These are phyloP conservation scores for Ascochyta clinopodiicola DNA, from an alignment of 2,329 filamentous ascomycete species.

Conservation along the genomic window DNA sequence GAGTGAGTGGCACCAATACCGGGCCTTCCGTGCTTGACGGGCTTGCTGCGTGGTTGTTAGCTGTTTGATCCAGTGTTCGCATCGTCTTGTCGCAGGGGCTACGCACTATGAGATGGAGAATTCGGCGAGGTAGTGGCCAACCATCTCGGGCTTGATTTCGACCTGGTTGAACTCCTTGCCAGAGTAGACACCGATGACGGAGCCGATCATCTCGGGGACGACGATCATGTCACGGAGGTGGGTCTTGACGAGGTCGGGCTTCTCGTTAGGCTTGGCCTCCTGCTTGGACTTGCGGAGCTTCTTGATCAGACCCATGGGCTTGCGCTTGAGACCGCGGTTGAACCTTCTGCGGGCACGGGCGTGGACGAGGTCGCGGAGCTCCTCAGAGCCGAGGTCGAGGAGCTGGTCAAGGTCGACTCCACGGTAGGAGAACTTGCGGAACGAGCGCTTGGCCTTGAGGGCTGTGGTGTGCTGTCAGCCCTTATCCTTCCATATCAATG, in stretches of 20 bases:
- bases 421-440: slow-evolving; percentile 99
- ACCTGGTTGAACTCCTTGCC: slow-evolving; percentile 99
- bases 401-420: slow-evolving; percentile 99
- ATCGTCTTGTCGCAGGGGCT: background rate
- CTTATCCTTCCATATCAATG: slow-evolving; percentile 19
- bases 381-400: slow-evolving; percentile 96
- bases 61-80: slow-evolving; percentile 1
- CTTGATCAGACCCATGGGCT: slow-evolving; percentile 99
- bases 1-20: slow-evolving; percentile 99
- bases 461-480: slow-evolving; percentile 60
- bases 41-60: slow-evolving; percentile 74
- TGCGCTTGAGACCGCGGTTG: slow-evolving; percentile 99
- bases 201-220: slow-evolving; percentile 99
- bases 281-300: slow-evolving; percentile 91
- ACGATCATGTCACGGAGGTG: slow-evolving; percentile 99
- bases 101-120: slow-evolving; percentile 99
- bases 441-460: slow-evolving; percentile 99
- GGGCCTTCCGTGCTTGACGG: slow-evolving; percentile 99
- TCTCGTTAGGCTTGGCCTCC: slow-evolving; percentile 81
- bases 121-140: slow-evolving; percentile 98
- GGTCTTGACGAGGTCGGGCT: slow-evolving; percentile 99
- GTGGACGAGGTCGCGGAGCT: slow-evolving; percentile 99
- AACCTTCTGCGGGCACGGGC: slow-evolving; percentile 97
- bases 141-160: slow-evolving; percentile 99
- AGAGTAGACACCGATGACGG: slow-evolving; percentile 98